Conservation (phyloP, 169 alveolate species). For the Plasmodium blacklocki region DNA sequence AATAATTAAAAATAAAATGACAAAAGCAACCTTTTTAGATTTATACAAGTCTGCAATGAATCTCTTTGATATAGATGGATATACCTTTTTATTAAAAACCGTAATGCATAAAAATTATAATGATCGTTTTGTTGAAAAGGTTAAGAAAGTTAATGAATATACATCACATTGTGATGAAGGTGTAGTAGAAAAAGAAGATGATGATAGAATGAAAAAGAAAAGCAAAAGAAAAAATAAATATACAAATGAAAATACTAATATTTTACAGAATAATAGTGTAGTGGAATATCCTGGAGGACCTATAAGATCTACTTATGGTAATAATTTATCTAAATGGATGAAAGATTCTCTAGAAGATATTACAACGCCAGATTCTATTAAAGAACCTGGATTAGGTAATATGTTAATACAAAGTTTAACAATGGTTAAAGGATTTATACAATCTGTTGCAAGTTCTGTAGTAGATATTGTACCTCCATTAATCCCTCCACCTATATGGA, state of each 20-base stretch:
- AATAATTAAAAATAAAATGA: slow-evolving; percentile 4
- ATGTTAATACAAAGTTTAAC: slow-evolving; percentile 84
- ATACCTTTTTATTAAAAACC: slow-evolving; percentile 76
- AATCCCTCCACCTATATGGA: slow-evolving; percentile 83
- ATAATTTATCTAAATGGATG: slow-evolving; percentile 79
- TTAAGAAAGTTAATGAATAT: slow-evolving; percentile 27
- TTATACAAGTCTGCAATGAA: slow-evolving; percentile 77
- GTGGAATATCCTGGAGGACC: slow-evolving; percentile 85
- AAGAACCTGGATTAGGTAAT: slow-evolving; percentile 85
- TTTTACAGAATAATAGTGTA: not conserved
- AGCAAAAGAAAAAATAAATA: not conserved
- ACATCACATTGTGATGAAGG: slow-evolving; percentile 76
- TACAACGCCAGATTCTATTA: slow-evolving; percentile 51
- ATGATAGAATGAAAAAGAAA: not conserved
- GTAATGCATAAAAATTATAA: slow-evolving; percentile 55
- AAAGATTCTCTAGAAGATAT: slow-evolving; percentile 39
- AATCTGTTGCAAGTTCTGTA: slow-evolving; percentile 83
- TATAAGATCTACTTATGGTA: slow-evolving; percentile 76
- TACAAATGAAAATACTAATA: too few relatives aligned
- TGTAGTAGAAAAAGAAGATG: not conserved
- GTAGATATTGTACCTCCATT: slow-evolving; percentile 90
- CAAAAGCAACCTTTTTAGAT: slow-evolving; percentile 29
- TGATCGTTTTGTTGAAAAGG: slow-evolving; percentile 68
- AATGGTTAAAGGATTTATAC: slow-evolving; percentile 88
- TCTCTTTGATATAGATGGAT: slow-evolving; percentile 80